Evolutionary conservation across 2,329 filamentous ascomycete genomes (phyloP), one percentile per base, ranked within the genome.

Genomic region (Diaporthe longicolla): DNA sequence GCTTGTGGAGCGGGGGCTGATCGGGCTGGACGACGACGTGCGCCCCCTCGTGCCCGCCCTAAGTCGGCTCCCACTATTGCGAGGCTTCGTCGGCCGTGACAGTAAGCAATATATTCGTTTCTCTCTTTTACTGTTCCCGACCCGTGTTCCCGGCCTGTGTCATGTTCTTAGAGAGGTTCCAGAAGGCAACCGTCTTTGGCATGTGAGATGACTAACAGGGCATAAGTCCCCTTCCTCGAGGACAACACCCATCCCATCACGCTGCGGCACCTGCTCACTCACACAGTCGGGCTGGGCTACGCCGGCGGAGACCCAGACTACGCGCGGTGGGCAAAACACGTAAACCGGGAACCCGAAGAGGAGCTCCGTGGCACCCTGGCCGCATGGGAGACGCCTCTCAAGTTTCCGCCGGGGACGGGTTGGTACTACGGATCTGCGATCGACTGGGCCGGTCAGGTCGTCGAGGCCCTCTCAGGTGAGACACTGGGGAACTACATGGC

Each of bases 371-470:
- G 79, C 75, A 82, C 77, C 45, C 78, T 81, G 45, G 82, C 82
- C 1, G 83, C 83, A 76, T 86, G 83, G 78, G 79, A 77, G 61
- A 83, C 84, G 72, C 88, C 86, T 0, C 77, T 87, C 48, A 80
- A 82, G 70, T 87, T 87, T 73, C 75, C 80, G 4, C 85, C 88
- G 0, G 88, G 87, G 0, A 80, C 83, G 4, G 82, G 83, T 9
- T 90, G 87, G 87, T 80, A 79, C 40, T 90, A 90, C 73, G 87
- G 88, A 6, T 77, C 82, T 4, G 79, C 80, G 0, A 73, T 85
- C 55, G 88, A 89, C 80, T 89, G 85, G 83, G 87, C 84, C 0
- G 87, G 86, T 4, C 74, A 84, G 7, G 79, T 85, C 0, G 79
- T 89, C 6, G 84, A 88, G 77, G 79, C 78, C 6, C 58, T 85